phyloP scores from a whole-genome alignment of 169 alveolate genomes.

The Plasmodium inui region DNA sequence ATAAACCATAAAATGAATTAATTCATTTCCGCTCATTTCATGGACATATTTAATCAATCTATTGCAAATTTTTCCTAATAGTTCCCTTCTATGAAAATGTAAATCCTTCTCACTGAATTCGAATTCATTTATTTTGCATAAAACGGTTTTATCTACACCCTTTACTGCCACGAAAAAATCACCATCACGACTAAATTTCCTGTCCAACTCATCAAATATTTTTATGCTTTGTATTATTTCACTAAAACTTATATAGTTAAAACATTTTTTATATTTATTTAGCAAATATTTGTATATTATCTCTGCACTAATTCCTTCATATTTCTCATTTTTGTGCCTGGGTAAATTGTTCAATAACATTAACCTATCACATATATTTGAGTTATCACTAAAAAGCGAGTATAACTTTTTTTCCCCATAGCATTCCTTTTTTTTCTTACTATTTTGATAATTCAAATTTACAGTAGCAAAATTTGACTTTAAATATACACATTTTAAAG shows the following conservation, averaged over 20 bases:
- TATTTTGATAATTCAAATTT: constrained; percentile 39
- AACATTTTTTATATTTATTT: constrained; percentile 51
- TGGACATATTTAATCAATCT: constrained; percentile 39
- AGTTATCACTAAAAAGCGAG: constrained; percentile 13
- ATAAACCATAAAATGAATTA: constrained; percentile 56
- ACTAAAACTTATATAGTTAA: constrained; percentile 36
- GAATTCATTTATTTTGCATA: constrained; percentile 31
- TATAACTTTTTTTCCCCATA: constrained; percentile 11
- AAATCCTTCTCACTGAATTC: constrained; percentile 56
- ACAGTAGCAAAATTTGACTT: constrained; percentile 58
- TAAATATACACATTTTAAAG: constrained; percentile 18
- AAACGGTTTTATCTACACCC: constrained; percentile 33
- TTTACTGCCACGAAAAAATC: constrained; percentile 36
- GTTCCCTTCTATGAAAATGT: constrained; percentile 54
- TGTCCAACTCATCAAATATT: constrained; percentile 45
- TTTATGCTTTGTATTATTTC: constrained; percentile 44
- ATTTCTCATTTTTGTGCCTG: constrained; percentile 22
- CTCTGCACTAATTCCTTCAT: constrained; percentile 31
- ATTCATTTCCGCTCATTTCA: constrained; percentile 68
- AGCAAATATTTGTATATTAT: constrained; percentile 50
- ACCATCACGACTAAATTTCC: constrained; percentile 17
- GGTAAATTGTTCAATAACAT: constrained; percentile 43
- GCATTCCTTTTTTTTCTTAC: background rate
- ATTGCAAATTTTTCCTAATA: constrained; percentile 63
- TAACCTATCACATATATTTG: constrained; percentile 38